Conservation (phyloP, 2,329 filamentous ascomycete genomes). For the Plenodomus biglobosus region DNA sequence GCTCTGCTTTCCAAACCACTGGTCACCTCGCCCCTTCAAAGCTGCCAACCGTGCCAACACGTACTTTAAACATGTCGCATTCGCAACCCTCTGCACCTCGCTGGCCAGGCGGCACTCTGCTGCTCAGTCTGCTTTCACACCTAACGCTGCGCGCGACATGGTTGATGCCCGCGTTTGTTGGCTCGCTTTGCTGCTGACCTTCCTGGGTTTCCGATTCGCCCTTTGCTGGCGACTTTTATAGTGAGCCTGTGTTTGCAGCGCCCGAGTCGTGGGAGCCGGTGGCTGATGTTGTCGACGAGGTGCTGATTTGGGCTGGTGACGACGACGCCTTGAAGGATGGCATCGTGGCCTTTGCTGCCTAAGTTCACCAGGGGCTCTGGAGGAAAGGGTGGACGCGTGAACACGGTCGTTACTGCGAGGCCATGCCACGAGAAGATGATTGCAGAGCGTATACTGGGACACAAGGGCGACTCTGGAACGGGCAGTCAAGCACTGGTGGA, state of each 20-base stretch:
- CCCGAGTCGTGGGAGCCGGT: constrained; percentile 57
- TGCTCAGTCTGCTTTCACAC: constrained; percentile 52
- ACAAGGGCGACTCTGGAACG: constrained; percentile 41
- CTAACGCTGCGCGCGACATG: constrained; percentile 57
- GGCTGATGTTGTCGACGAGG: constrained; percentile 47
- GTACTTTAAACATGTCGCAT: constrained; percentile 43
- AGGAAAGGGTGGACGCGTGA: constrained; percentile 31
- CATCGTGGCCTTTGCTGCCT: constrained; percentile 54
- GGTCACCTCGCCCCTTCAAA: constrained; percentile 42
- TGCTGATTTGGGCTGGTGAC: constrained; percentile 58
- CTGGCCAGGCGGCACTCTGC: constrained; percentile 52
- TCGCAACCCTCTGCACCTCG: constrained; percentile 34
- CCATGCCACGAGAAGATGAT: constrained; percentile 49
- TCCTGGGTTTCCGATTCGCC: constrained; percentile 46
- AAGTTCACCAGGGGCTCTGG: constrained; percentile 50
- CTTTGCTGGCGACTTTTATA: constrained; percentile 57
- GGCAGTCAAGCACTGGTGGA: constrained; percentile 42
- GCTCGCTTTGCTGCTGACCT: constrained; percentile 54
- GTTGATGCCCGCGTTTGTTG: constrained; percentile 47
- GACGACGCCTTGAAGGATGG: constrained; percentile 60
- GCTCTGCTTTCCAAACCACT: constrained; percentile 39
- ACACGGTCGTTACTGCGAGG: constrained; percentile 41
- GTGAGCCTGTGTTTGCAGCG: constrained; percentile 53
- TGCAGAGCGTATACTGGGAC: constrained; percentile 44
- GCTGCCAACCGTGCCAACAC: constrained; percentile 37